These are phyloP conservation scores for Verruconis gallopava DNA, from an alignment of 2,329 filamentous ascomycete genomes.

Conservation along the genomic window DNA sequence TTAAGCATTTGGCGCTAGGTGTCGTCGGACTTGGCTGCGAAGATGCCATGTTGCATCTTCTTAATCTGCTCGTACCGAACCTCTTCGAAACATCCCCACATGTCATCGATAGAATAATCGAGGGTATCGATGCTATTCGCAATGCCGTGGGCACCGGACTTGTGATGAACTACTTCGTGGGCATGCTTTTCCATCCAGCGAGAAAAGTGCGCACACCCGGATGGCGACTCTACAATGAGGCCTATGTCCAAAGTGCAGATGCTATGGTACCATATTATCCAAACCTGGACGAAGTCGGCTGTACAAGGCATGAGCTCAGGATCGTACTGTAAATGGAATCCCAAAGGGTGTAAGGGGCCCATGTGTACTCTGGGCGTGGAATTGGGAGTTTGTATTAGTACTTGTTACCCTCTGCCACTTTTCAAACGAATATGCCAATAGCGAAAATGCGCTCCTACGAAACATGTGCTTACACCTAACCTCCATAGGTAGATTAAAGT, in stretches of 20 bases:
- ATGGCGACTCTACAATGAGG: slow-evolving; percentile 94
- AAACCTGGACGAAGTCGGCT: slow-evolving; percentile 6
- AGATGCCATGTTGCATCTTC: slow-evolving; percentile 94
- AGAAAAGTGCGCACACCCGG: slow-evolving; percentile 90
- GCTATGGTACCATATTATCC: slow-evolving; percentile 96
- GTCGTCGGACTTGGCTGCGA: slow-evolving; percentile 97
- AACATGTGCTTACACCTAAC: no score
- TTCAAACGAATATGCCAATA: no score
- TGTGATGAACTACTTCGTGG: slow-evolving; percentile 97
- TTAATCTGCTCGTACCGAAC: slow-evolving; percentile 93
- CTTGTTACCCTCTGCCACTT: no score
- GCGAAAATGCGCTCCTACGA: no score
- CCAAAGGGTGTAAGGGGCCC: no score
- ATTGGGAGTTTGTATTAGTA: no score
- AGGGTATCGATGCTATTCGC: slow-evolving; percentile 90
- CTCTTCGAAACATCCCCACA: slow-evolving; percentile 96
- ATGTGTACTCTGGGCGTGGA: no score
- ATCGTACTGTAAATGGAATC: background rate
- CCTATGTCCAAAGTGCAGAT: slow-evolving; percentile 87
- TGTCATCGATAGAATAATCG: slow-evolving; percentile 95
- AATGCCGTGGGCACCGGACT: slow-evolving; percentile 86
- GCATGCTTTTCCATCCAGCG: slow-evolving; percentile 90
- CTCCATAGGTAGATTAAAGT: no score
- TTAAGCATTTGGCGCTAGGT: slow-evolving; percentile 94
- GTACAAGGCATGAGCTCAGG: background rate